Conservation (phyloP, 768 basidiomycete species). For the Chalciporus chontae region DNA sequence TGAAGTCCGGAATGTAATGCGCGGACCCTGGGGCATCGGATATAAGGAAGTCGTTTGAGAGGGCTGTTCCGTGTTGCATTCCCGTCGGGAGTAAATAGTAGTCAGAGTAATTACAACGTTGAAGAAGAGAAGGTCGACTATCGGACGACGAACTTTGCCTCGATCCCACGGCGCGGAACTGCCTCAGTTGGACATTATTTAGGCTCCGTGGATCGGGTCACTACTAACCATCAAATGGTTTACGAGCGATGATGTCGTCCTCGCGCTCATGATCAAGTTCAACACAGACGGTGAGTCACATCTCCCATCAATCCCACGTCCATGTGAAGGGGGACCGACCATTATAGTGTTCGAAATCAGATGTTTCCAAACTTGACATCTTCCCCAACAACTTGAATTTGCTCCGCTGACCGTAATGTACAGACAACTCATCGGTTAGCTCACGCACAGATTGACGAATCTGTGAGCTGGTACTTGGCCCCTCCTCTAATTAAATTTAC, state of each 20-base stretch:
- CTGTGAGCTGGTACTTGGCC: background rate
- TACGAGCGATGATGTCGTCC: background rate
- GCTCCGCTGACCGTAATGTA: background rate
- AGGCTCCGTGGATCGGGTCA: conserved; percentile 3
- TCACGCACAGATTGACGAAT: background rate
- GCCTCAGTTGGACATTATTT: background rate
- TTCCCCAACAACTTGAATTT: background rate
- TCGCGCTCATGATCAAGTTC: background rate
- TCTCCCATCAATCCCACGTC: background rate
- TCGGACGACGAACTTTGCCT: background rate
- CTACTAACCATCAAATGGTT: background rate
- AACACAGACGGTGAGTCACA: background rate
- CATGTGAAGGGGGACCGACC: too few relatives aligned
- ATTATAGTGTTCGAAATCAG: background rate
- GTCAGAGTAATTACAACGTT: background rate
- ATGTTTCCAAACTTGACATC: too few relatives aligned
- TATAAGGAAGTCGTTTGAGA: conserved; percentile 11
- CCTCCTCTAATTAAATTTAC: background rate
- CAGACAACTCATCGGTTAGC: background rate
- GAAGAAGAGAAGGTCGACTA: background rate
- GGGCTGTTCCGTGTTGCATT: conserved; percentile 12
- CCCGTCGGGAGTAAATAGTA: background rate
- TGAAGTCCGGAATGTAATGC: conserved; percentile 77
- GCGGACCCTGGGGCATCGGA: conserved; percentile 35
- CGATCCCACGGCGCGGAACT: conserved; percentile 20